Base-by-base conservation (phyloP, 2,329 filamentous ascomycete species). In the Pestalotiopsis sp. region DNA sequence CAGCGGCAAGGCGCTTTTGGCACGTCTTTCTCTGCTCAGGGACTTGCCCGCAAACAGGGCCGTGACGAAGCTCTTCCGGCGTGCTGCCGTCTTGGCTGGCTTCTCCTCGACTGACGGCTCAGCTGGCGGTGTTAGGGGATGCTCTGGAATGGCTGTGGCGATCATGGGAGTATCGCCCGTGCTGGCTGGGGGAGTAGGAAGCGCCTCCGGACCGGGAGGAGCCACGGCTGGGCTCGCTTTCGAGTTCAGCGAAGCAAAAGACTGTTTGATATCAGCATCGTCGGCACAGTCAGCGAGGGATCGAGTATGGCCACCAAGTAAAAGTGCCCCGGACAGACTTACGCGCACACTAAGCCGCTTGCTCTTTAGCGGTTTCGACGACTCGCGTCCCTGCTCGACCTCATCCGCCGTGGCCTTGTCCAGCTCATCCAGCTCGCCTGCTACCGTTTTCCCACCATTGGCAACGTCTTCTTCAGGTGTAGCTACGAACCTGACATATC, bases 381-480 rank as follows among this genome's bases (percentile, higher is more conserved):
- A 39, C 17, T 64, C 66, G 27, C 70, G 69, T 25, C 73, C 71
- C 25, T 68, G 64, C 23, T 63, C 73, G 63, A 72, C 74, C 68
- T 74, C 72, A 49, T 75, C 74, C 60, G 49, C 68, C 66, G 62
- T 71, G 80, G 81, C 75, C 85, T 67, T 74, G 38, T 49, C 76
- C 84, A 69, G 87, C 74, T 89, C 87, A 66, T 92, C 88, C 60
- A 93, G 88, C 73, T 93, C 89, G 13, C 89, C 88, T 20, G 88
- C 84, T 17, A 93, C 82, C 0, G 93, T 97, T 71, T 84, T 90
- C 12, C 93, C 91, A 66, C 91, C 90, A 65, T 86, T 90, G 0
- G 92, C 93, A 17, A 93, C 80, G 71, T 92, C 91, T 67, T 93
- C 91, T 74, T 95, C 93, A 0, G 86, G 78, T 4, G 93, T 87